Evolutionary conservation across 805 yeast genomes (phyloP), one percentile per base, ranked within the genome.

Genomic region (Pichia gijzeniarum): DNA sequence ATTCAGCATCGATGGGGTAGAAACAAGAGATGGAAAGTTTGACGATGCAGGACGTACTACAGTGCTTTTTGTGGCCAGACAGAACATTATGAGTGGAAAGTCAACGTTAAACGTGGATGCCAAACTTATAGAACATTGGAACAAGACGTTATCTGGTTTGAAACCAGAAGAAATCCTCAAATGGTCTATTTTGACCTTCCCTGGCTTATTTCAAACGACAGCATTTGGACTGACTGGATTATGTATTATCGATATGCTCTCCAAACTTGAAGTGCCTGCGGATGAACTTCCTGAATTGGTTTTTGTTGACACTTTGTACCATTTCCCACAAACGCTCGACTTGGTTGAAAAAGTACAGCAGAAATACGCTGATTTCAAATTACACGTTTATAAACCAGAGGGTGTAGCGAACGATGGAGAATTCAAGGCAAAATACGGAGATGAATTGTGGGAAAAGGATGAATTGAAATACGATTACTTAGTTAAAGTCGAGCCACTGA

Each of bases 151-250:
- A 18, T 67, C 73, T n/a, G 59, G 67, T 7, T 61, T 77, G 16
- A 58, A 77, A 1, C 88, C 97, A 0, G 77, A 79, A 52, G 86
- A 87, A 48, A 79, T 91, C 47, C 65, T 91, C 22, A 68, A 72
- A 56, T 91, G 98, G 97, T 78, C 96, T 0, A 65, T 83, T 14
- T 62, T 76, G n/a, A 87, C 95, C 0, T 81, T 90, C 57, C 96
- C 96, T 3, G 72, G 79, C 35, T 68, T 91, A 33, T 90, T 62
- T 58, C 98, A 91, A 65, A 89, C 96, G 2, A 88, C 98, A 0
- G 98, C 98, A 1, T 89, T 91, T 65, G 98, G 98, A 0, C 72
- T 91, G 39, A 86, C 96, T 1, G 98, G 98, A 0, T 66, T 91
- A 48, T 95, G 85, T 27, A 90, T 91, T 12, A 70, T 86, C 36